phyloP scores from a whole-genome alignment of 257 asterid genomes.

The Scutellaria minor region DNA sequence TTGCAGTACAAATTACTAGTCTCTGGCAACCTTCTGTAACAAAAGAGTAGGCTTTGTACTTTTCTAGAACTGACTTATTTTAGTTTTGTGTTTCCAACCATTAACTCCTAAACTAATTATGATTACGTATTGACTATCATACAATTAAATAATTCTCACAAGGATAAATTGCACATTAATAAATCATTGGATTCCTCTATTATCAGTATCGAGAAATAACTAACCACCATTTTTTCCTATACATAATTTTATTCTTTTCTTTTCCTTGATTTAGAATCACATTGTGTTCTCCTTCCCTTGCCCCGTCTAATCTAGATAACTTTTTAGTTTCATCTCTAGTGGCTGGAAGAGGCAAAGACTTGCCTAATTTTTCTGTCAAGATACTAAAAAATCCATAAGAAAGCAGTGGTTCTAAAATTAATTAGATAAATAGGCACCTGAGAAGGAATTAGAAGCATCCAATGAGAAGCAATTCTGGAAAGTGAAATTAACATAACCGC shows the following conservation, averaged over 20 bases:
- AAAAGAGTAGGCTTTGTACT: constrained; percentile 5
- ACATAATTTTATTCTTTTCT: constrained; percentile 9
- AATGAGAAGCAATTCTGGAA: constrained; percentile 76
- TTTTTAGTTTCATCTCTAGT: constrained; percentile 17
- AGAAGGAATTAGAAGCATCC: constrained; percentile 67
- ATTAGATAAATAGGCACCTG: constrained; percentile 58
- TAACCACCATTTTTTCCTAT: neutral
- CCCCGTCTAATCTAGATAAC: constrained; percentile 16
- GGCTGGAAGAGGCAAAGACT: neutral
- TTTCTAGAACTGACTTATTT: constrained; percentile 10
- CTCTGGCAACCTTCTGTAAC: constrained; percentile 21
- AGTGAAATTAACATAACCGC: constrained; percentile 78
- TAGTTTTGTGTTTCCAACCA: constrained; percentile 13
- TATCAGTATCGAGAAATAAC: constrained; percentile 15
- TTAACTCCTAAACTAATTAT: neutral
- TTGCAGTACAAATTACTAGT: constrained; percentile 2
- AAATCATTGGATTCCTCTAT: constrained; percentile 25
- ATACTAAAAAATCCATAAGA: constrained; percentile 5
- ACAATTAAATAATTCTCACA: neutral
- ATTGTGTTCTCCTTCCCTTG: neutral
- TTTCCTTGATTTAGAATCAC: neutral
- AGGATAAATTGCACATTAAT: constrained; percentile 10
- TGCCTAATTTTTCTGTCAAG: neutral
- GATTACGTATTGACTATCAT: neutral
- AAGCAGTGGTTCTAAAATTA: neutral